Base-by-base conservation (phyloP, 768 basidiomycete species). In the Pulveroboletus ravenelii region DNA sequence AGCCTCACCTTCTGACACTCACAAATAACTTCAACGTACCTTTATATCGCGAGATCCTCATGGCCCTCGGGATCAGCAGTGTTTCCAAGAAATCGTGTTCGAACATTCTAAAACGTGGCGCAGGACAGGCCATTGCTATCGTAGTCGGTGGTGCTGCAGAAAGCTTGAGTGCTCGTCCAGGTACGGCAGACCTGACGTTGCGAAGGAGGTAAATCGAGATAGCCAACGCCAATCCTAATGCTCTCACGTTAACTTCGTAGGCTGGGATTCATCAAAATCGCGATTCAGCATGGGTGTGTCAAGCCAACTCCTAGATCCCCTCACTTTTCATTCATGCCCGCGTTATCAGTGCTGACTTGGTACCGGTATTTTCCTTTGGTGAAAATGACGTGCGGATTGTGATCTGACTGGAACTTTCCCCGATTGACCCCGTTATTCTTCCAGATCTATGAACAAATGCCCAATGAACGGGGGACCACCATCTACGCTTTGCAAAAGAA, bases 341-440 rank as follows among this genome's bases (percentile, higher is more conserved):
- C 41, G 34, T 13, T 47, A 20, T 13, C 56, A 93, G 93, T 47
- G 96, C 96, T 35, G 92, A 94, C 62, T 75, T 99, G 10, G 96
- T 99, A 0, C 96, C 96, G 0, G 94, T 97, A 3, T 98, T 99
- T 64, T 94, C 92, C 6, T 99, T 99, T 60, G 96, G 96, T 12
- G 96, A 99, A 74, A 98, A 98, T 65, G 96, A 98, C 67, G 94
- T 94, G 54, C 9, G 62, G 81, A 76, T 41, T 12, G 36, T 29
- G 14, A 17, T 43, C 46, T 20, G 48, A 30, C 17, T 12, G 5
- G n/a, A 42, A 12, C 32, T 41, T 6, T 29, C 1, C 6, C 34
- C 38, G 36, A 31, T 20, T 58, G 48, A 56, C 5, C 37, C 6
- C 37, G 10, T 38, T 41, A 7, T 45, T 29, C 35, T 3, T 45